Evolutionary conservation across 2,329 filamentous ascomycete species (phyloP).

Genomic region (Metarhizium sp.): DNA sequence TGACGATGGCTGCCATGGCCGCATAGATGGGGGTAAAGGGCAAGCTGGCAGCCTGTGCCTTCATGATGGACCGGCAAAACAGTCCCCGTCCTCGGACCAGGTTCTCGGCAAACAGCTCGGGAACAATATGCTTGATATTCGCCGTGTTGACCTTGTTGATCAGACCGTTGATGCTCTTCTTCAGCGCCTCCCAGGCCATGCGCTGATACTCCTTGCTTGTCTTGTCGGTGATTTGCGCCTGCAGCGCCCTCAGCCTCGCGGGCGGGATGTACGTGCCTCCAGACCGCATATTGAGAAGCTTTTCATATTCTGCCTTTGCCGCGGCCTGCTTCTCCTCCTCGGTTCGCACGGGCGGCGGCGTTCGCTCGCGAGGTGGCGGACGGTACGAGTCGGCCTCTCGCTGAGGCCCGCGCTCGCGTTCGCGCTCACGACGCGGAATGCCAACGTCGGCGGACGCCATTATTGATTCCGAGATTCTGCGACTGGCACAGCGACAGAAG

Average conservation of each 20-base stretch:
- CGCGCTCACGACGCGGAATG: conserved; percentile 28
- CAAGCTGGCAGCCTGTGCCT: conserved; percentile 90
- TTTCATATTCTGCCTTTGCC: conserved; percentile 88
- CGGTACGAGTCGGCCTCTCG: conserved; percentile 44
- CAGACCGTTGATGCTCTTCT: conserved; percentile 96
- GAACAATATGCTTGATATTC: conserved; percentile 96
- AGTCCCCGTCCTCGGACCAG: conserved; percentile 81
- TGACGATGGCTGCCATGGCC: conserved; percentile 91
- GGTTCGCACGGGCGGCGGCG: conserved; percentile 35
- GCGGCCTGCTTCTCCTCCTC: conserved; percentile 81
- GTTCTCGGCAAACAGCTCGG: conserved; percentile 93
- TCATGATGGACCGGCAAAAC: conserved; percentile 96
- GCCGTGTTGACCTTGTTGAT: conserved; percentile 99
- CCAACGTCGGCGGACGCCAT: conserved; percentile 39
- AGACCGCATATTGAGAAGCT: conserved; percentile 83
- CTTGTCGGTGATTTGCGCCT: conserved; percentile 96
- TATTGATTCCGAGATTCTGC: background rate
- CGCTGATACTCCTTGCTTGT: conserved; percentile 94
- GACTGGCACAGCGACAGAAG: background rate
- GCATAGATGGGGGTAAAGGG: conserved; percentile 96
- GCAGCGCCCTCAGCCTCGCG: conserved; percentile 78
- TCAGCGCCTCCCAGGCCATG: conserved; percentile 97
- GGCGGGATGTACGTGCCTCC: conserved; percentile 96
- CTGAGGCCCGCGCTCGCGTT: conserved; percentile 8
- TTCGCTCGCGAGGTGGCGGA: conserved; percentile 25